Base-by-base conservation (phyloP, 352 stramenopile genomes). In the Phytopythium ostracodes region DNA sequence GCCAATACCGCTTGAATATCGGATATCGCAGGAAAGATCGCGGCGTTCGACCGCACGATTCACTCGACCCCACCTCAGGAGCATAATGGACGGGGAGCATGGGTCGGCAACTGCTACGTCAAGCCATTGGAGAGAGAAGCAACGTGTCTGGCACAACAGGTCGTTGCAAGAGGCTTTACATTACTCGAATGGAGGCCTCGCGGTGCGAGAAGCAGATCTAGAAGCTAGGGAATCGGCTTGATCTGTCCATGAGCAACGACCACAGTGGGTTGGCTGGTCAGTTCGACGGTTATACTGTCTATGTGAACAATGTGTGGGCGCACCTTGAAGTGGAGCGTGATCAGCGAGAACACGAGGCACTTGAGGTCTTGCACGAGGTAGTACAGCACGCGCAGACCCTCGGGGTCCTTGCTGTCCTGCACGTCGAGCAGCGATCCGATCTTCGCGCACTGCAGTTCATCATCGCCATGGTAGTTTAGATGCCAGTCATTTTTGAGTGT, bases 321-420 rank as follows among this genome's bases (percentile, higher is more conserved):
- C 64, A 94, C 87, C 83, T 95, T 99, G 77, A 99, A 99, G 81
- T 99, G 96, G 33, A 98, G 71, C 18, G 84, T 94, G 68, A 99
- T 98, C 52, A 99, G 84, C 40, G 89, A 98, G 62, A 99, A 97
- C 18, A 99, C 89, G 27, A 99, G 71, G 66, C 93, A 98, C 70
- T 98, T 98, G 53, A 99, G 78, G 73, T 99, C 97, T 73, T 99
- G 96, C 27, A 98, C 91, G 33, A 99, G 78, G 76, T 98, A 99
- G 76, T 99, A 99, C 59, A 99, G 96, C 54, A 92, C 84, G 22
- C 86, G 76, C 24, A 99, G 78, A 27, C 96, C 96, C 59, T 98
- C 91, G 0, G 96, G 96, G 72, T 99, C 97, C 35, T 98, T 94
- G 77, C 91, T 98, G 64, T 98, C 88, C 69, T 98, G 86, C 20